Evolutionary conservation across 1,284 basidiomycete species (phyloP).

Genomic region (Ceratobasidium sp.): DNA sequence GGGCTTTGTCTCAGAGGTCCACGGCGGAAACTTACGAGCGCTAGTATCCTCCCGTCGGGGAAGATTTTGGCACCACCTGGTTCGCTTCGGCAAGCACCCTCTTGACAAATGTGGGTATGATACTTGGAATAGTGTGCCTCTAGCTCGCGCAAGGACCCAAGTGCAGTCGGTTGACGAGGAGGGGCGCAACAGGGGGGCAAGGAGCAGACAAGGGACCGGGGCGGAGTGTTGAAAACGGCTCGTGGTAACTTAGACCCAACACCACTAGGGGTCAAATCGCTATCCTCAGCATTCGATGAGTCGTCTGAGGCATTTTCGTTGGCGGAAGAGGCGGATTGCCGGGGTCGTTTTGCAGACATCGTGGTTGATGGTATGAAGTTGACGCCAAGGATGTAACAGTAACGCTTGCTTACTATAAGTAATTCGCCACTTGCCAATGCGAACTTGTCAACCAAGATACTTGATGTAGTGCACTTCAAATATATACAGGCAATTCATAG

Average conservation of each 20-base stretch:
- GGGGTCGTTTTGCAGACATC: too few species aligned
- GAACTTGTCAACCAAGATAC: too few species aligned
- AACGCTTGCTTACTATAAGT: too few species aligned
- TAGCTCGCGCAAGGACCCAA: slow-evolving; percentile 68
- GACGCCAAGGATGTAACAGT: not conserved
- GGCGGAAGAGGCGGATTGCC: too few species aligned
- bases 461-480: too few species aligned
- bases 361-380: not conserved
- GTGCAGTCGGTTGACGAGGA: slow-evolving; percentile 60
- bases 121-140: slow-evolving; percentile 81
- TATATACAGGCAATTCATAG: too few species aligned
- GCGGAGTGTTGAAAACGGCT: not conserved
- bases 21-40: slow-evolving; percentile 63
- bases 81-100: slow-evolving; percentile 42
- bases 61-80: slow-evolving; percentile 76
- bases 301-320: too few species aligned
- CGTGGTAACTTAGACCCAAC: slow-evolving; percentile 9
- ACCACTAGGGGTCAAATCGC: not conserved
- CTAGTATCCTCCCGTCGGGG: slow-evolving; percentile 76
- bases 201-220: slow-evolving; percentile 62
- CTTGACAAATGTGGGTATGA: slow-evolving; percentile 83
- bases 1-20: not conserved
- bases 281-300: not conserved
- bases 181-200: slow-evolving; percentile 84
- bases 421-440: too few species aligned